phyloP scores from a whole-genome alignment of 108 stramenopile genomes.

The Cyclotella sp. region DNA sequence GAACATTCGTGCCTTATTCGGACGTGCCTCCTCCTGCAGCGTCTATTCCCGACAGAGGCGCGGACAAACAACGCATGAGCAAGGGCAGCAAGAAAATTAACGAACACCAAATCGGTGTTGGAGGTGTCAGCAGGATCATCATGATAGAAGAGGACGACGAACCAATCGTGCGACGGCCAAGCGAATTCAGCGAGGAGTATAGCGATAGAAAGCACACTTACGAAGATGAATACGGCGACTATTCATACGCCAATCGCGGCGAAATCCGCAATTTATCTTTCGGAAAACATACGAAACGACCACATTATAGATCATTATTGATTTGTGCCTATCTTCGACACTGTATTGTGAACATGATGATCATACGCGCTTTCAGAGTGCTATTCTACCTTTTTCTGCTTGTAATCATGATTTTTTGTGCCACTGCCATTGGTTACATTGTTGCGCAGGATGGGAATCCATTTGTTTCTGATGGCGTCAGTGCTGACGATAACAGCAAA shows the following conservation, averaged over 20 bases:
- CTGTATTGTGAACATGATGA: background rate
- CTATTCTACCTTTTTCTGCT: constrained; percentile 23
- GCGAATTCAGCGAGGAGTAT: background rate
- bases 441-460: constrained; percentile 39
- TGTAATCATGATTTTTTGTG: constrained; percentile 25
- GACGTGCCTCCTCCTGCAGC: constrained; percentile 3
- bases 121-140: background rate
- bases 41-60: background rate
- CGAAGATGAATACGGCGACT: background rate
- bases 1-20: constrained; percentile 18
- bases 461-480: background rate
- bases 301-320: constrained; percentile 18
- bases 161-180: background rate
- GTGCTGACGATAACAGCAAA: background rate
- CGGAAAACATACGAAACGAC: background rate
- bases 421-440: constrained; percentile 39
- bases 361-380: constrained; percentile 4
- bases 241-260: too few relatives aligned
- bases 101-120: too few relatives aligned
- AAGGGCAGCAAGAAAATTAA: background rate
- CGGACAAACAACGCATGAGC: background rate
- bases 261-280: background rate
- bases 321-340: constrained; percentile 23
- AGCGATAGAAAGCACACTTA: background rate
- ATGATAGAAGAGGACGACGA: background rate